Percentiles rank a stretch among this genome's conserved stretches.
These are phyloP conservation scores for Pulveroboletus frians DNA, from an alignment of 768 basidiomycete genomes.

Conservation along the genomic window DNA sequence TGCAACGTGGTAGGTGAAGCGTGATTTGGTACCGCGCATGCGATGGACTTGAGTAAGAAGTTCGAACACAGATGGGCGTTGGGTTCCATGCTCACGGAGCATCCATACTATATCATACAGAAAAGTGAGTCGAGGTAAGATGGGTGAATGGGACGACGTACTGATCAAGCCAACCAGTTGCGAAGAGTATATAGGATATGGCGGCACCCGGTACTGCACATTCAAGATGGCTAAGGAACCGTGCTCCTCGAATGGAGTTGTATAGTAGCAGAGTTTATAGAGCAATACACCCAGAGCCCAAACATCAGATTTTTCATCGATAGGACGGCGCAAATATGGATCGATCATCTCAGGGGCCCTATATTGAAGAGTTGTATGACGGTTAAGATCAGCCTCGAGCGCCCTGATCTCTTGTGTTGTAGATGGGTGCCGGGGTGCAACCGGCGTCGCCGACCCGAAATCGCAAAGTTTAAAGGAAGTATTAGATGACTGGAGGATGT, in stretches of 20 bases:
- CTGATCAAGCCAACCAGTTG: conserved; percentile 82
- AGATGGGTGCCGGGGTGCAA: conserved; percentile 64
- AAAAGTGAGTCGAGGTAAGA: conserved; percentile 8
- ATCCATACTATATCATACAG: conserved; percentile 60
- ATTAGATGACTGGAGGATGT: conserved; percentile 84
- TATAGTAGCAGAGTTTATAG: conserved; percentile 99
- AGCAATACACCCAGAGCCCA: conserved; percentile 97
- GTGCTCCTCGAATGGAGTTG: conserved; percentile 98
- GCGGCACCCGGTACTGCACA: conserved; percentile 88
- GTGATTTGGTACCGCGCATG: conserved; percentile 82
- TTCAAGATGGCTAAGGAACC: conserved; percentile 95
- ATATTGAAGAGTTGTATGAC: conserved; percentile 95
- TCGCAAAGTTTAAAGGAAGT: conserved; percentile 95
- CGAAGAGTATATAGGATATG: conserved; percentile 81
- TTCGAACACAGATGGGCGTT: conserved; percentile 86
- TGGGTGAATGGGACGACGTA: conserved; percentile 32
- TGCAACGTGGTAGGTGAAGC: conserved; percentile 62
- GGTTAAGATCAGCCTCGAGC: conserved; percentile 86
- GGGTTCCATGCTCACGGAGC: conserved; percentile 85
- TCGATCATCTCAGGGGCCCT: conserved; percentile 99
- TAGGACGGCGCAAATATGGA: conserved; percentile 70
- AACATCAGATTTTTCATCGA: conserved; percentile 93
- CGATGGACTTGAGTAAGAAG: conserved; percentile 77
- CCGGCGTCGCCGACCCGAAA: conserved; percentile 88
- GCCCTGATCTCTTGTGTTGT: conserved; percentile 80